Evolutionary conservation across 106 monocot species (phyloP).

Genomic region (Dendrobium officinale): DNA sequence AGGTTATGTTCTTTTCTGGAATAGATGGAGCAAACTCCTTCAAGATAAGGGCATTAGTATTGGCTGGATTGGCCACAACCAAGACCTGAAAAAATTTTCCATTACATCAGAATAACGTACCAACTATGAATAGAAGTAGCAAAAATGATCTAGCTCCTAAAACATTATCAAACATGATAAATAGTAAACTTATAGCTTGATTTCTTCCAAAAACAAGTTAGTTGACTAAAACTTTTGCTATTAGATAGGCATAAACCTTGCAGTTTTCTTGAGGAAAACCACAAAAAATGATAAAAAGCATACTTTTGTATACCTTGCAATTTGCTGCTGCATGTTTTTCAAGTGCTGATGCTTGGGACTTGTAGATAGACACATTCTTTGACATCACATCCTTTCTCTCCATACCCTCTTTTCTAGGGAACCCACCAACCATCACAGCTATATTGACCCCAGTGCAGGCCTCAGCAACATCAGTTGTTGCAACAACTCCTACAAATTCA

Average conservation of each 20-base stretch:
- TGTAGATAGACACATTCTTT: slow-evolving; percentile 71
- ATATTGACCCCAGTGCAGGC: slow-evolving; percentile 59
- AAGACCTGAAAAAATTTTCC: slow-evolving; percentile 34
- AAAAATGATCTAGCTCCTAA: not conserved
- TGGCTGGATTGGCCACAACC: slow-evolving; percentile 75
- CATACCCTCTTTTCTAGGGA: slow-evolving; percentile 60
- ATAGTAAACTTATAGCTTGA: too few species aligned
- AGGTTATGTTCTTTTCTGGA: slow-evolving; percentile 68
- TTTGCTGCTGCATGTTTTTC: slow-evolving; percentile 58
- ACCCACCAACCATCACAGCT: slow-evolving; percentile 63
- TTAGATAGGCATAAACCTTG: too few species aligned
- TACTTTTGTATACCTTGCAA: slow-evolving; percentile 43
- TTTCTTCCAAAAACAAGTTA: too few species aligned
- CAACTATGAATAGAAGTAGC: too few species aligned
- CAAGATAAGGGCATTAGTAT: slow-evolving; percentile 66
- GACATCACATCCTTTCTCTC: slow-evolving; percentile 70
- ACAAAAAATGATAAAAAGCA: too few species aligned
- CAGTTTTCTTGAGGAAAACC: too few species aligned
- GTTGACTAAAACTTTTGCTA: too few species aligned
- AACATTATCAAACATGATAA: too few species aligned
- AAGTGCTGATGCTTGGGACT: slow-evolving; percentile 61
- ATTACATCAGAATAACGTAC: not conserved
- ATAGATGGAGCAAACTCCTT: slow-evolving; percentile 72
- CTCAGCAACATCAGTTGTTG: slow-evolving; percentile 51
- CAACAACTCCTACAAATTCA: slow-evolving; percentile 46